Conservation (phyloP, 305 asterid species). For the Fraxinus sp. region DNA sequence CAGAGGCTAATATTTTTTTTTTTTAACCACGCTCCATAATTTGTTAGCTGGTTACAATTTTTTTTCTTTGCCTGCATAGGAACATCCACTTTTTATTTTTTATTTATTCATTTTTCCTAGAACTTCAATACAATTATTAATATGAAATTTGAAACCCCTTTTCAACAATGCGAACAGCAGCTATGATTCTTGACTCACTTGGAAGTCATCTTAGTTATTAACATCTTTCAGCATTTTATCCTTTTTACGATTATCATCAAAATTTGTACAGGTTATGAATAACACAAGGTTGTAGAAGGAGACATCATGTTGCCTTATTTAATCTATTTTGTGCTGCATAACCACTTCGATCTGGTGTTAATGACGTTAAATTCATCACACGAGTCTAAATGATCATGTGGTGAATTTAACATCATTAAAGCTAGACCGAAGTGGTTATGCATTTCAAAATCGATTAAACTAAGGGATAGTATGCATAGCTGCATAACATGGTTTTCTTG, state of each 20-base stretch:
- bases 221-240: background rate
- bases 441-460: background rate
- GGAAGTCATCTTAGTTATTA: background rate
- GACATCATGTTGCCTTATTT: background rate
- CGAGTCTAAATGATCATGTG: background rate
- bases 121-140: background rate
- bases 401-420: background rate
- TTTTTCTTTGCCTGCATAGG: background rate
- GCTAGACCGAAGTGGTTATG: background rate
- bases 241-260: background rate
- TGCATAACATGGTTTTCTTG: background rate
- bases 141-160: background rate
- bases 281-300: background rate
- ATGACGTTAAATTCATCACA: background rate
- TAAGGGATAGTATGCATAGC: background rate
- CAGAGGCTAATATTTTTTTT: background rate
- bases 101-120: background rate
- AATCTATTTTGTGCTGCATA: background rate
- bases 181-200: background rate
- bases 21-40: background rate
- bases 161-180: background rate
- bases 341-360: background rate
- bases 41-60: background rate
- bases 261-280: background rate
- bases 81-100: background rate